Percentiles rank a stretch among this genome's conserved stretches.
phyloP scores from a whole-genome alignment of 202 grass and related monocot genomes.

The Bolboschoenoplectus hybrid region DNA sequence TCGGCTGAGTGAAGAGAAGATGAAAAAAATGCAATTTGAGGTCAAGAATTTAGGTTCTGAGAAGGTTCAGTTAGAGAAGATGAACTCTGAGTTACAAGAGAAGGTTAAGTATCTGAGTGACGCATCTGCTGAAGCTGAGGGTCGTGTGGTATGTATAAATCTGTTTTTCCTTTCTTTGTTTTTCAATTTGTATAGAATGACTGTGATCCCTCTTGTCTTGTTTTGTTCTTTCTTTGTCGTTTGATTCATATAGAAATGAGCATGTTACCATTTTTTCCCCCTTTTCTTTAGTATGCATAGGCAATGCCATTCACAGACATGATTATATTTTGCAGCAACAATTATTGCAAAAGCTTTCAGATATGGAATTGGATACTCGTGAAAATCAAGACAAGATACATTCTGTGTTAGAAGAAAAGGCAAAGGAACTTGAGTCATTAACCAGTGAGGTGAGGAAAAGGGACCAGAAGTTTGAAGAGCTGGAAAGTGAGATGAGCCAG shows the following conservation, averaged over 20 bases:
- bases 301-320: conserved; percentile 33
- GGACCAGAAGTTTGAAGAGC: conserved; percentile 59
- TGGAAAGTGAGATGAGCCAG: conserved; percentile 69
- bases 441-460: conserved; percentile 72
- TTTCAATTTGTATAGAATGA: not conserved
- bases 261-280: conserved; percentile 4
- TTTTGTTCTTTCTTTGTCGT: not conserved
- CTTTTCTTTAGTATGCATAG: not conserved
- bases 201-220: not conserved
- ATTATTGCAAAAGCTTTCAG: conserved; percentile 65
- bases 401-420: conserved; percentile 61
- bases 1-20: conserved; percentile 70
- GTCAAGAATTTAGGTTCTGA: conserved; percentile 64
- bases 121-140: conserved; percentile 61
- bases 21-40: conserved; percentile 71
- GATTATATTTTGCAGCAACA: conserved; percentile 66
- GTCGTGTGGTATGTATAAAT: conserved; percentile 62
- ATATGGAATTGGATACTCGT: conserved; percentile 71
- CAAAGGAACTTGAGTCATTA: conserved; percentile 62
- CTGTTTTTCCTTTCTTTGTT: conserved; percentile 20
- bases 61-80: conserved; percentile 54
- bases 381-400: conserved; percentile 63
- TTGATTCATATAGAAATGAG: not conserved
- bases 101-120: conserved; percentile 67
- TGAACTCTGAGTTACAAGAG: conserved; percentile 65